Evolutionary conservation across 495 filamentous ascomycete genomes (phyloP).

Genomic region (Mytilinidion resinicola): DNA sequence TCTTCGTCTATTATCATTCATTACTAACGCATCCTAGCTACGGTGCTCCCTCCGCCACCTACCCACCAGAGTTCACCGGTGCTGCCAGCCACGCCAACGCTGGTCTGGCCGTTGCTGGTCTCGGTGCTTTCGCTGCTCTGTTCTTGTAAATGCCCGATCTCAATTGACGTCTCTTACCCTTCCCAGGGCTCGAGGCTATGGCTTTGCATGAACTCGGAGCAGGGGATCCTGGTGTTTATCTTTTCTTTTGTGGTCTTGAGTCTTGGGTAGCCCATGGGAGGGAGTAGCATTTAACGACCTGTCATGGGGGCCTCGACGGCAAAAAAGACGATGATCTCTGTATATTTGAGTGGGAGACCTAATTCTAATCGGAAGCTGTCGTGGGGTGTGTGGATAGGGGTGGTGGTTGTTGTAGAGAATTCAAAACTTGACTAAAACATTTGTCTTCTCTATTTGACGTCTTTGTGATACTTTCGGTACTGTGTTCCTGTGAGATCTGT

Average conservation of each 20-base stretch:
- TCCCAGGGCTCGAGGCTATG: background rate
- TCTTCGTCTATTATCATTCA: background rate
- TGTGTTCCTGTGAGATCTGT: too few relatives aligned
- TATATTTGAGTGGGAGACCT: background rate
- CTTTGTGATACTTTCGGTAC: too few relatives aligned
- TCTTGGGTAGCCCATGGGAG: background rate
- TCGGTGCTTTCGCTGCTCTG: constrained; percentile 4
- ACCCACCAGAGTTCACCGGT: constrained; percentile 1
- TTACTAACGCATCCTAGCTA: background rate
- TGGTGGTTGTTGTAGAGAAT: background rate
- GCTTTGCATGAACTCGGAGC: constrained; percentile 2
- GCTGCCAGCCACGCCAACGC: constrained; percentile 8
- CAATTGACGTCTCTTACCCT: background rate
- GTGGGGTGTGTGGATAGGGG: background rate
- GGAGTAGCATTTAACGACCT: background rate
- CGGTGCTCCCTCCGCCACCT: background rate
- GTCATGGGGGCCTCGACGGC: background rate
- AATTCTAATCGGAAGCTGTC: background rate
- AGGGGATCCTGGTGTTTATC: background rate
- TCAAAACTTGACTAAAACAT: constrained; percentile 12
- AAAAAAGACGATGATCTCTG: background rate
- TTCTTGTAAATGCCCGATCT: constrained; percentile 4
- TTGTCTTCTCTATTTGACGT: constrained; percentile 16
- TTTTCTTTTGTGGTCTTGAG: background rate
- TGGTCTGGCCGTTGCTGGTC: constrained; percentile 3